Evolutionary conservation across 352 stramenopile genomes (phyloP), one percentile per base, ranked within the genome.

Genomic region (Peronospora destructor): DNA sequence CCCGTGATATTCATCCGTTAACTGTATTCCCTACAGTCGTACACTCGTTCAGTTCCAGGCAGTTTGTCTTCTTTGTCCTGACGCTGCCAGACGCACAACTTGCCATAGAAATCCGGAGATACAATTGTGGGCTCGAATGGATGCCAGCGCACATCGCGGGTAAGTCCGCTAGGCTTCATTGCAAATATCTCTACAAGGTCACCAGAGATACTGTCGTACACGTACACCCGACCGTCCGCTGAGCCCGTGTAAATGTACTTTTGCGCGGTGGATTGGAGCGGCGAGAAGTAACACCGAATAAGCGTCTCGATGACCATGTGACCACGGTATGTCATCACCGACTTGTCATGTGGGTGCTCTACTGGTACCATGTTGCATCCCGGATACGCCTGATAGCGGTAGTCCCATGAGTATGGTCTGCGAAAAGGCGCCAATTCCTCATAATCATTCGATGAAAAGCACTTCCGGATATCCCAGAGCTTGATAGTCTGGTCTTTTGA

Each of bases 241-340:
- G 83, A 93, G 19, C 83, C 83, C 12, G 79, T 85, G 67, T 87
- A 90, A 12, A 93, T 65, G 61, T 87, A 93, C 59, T 90, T 90
- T 59, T 93, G 83, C 2, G 70, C 83, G 0, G 83, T 93, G 12
- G 79, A 85, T 49, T 91, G 75, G 45, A 90, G 48, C 13, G 83
- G 83, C 49, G 83, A 93, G 41, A 93, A 93, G 53, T 93, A 77
- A 50, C 74, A 88, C 2, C 83, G 83, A 41, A 93, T 84, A 11
- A 93, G 66, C 51, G 83, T 93, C 70, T 93, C 71, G 56, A 86
- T 73, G 21, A 93, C 68, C 46, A 79, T 64, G 50, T 93, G 83
- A 8, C 83, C 83, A 9, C 83, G 67, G 59, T 93, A 93, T 32
- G 83, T 93, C 79, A 91, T 91, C 36, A 91, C 70, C 6, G 79